Evolutionary conservation across 1,284 basidiomycete species (phyloP).

Genomic region (Ganoderma sinense): DNA sequence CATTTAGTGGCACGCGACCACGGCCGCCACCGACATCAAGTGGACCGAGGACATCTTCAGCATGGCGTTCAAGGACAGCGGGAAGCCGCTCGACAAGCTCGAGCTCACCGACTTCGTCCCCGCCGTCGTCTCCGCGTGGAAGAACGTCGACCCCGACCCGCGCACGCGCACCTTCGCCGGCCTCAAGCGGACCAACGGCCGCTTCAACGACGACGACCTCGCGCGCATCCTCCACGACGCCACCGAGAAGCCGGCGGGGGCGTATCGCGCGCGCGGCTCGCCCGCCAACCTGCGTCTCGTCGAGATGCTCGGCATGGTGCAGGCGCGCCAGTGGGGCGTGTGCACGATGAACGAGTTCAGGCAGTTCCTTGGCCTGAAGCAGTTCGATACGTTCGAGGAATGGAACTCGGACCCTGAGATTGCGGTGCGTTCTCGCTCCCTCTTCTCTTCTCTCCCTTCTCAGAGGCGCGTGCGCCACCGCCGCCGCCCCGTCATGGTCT

Average conservation of each 20-base stretch:
- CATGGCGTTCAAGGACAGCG: constrained; percentile 45
- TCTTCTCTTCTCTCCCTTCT: background rate
- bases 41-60: constrained; percentile 67
- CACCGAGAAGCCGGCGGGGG: constrained; percentile 70
- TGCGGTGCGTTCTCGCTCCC: constrained; percentile 50
- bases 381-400: constrained; percentile 70
- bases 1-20: constrained; percentile 69
- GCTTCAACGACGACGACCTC: constrained; percentile 75
- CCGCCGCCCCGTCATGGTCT: constrained; percentile 1
- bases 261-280: constrained; percentile 80
- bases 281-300: constrained; percentile 75
- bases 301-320: constrained; percentile 78
- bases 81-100: constrained; percentile 35
- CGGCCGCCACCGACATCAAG: constrained; percentile 63
- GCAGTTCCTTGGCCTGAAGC: constrained; percentile 59
- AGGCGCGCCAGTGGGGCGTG: constrained; percentile 75
- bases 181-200: constrained; percentile 60
- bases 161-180: constrained; percentile 64
- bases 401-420: constrained; percentile 81
- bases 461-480: too few relatives aligned
- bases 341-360: constrained; percentile 80
- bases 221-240: constrained; percentile 72
- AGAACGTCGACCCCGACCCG: constrained; percentile 47
- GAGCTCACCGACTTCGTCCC: constrained; percentile 28
- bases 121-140: constrained; percentile 34